These are phyloP conservation scores for Globisporangium mamillatum DNA, from an alignment of 352 stramenopile genomes.

Conservation along the genomic window DNA sequence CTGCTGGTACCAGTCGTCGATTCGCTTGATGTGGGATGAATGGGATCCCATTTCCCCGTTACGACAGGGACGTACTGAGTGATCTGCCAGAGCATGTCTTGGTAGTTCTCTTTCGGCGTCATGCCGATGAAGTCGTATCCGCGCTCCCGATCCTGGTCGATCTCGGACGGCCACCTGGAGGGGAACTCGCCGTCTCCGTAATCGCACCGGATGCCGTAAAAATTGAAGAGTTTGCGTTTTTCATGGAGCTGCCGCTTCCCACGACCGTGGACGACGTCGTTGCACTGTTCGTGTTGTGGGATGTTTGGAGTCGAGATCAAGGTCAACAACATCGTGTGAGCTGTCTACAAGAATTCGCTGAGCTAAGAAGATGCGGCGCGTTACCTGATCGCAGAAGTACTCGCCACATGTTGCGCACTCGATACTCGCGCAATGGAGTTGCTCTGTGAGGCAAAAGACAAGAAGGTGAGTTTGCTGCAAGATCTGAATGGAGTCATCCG, in stretches of 20 bases:
- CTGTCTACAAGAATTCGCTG: background rate
- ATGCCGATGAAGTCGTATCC: constrained; percentile 68
- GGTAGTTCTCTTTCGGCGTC: constrained; percentile 54
- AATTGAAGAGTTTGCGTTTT: constrained; percentile 89
- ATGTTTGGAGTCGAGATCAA: background rate
- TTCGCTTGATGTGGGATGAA: constrained; percentile 6
- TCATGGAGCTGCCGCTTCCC: constrained; percentile 74
- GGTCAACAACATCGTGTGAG: background rate
- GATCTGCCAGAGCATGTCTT: constrained; percentile 65
- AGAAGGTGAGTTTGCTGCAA: background rate
- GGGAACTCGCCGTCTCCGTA: constrained; percentile 90
- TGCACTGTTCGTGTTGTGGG: constrained; percentile 43
- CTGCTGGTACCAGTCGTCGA: background rate
- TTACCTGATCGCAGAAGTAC: constrained; percentile 85
- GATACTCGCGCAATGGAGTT: constrained; percentile 43
- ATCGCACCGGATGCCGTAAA: constrained; percentile 89
- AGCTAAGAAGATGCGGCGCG: background rate
- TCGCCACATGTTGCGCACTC: constrained; percentile 90
- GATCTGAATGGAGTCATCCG: background rate
- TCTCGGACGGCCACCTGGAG: constrained; percentile 87
- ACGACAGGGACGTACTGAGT: constrained; percentile 50
- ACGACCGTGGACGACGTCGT: constrained; percentile 76
- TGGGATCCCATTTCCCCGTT: constrained; percentile 31
- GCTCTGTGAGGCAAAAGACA: constrained; percentile 30
- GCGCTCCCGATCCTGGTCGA: constrained; percentile 66